These are phyloP conservation scores for Pinus albicaulis DNA, from an alignment of 75 land plant species.

Conservation along the genomic window DNA sequence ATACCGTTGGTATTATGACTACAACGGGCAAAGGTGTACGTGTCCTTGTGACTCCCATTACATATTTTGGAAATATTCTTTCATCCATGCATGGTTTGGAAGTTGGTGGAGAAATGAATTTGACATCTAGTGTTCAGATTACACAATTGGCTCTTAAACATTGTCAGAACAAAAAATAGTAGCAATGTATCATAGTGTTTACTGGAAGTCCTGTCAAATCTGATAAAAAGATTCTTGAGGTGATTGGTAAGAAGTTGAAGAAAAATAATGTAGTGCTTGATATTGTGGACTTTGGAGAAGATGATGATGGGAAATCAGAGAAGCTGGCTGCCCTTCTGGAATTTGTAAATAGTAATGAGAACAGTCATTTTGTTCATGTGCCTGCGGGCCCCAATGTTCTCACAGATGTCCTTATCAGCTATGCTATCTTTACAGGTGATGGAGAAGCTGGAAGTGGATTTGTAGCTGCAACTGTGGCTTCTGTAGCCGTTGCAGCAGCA, in stretches of 20 bases:
- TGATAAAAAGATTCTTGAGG: conserved; percentile 35
- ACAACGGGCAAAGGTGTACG: too few species aligned
- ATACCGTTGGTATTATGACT: too few species aligned
- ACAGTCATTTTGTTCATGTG: conserved; percentile 49
- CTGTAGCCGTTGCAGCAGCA: conserved; percentile 45
- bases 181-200: conserved; percentile 44
- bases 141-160: conserved; percentile 53
- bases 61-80: too few species aligned
- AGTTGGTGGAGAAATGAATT: conserved; percentile 40
- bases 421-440: conserved; percentile 44
- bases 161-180: conserved; percentile 50
- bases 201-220: conserved; percentile 43
- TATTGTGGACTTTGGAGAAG: conserved; percentile 46
- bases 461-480: conserved; percentile 50
- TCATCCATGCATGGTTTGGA: too few species aligned
- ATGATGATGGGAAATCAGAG: conserved; percentile 37
- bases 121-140: conserved; percentile 40
- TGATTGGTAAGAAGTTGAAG: conserved; percentile 49
- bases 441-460: conserved; percentile 56
- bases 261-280: conserved; percentile 53
- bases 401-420: conserved; percentile 33
- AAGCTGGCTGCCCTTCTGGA: conserved; percentile 34
- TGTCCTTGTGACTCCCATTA: too few species aligned
- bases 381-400: conserved; percentile 28
- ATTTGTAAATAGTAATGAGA: conserved; percentile 47